phyloP scores from a whole-genome alignment of 1,284 basidiomycete species.

The Leccinum brunneo-olivaceum region DNA sequence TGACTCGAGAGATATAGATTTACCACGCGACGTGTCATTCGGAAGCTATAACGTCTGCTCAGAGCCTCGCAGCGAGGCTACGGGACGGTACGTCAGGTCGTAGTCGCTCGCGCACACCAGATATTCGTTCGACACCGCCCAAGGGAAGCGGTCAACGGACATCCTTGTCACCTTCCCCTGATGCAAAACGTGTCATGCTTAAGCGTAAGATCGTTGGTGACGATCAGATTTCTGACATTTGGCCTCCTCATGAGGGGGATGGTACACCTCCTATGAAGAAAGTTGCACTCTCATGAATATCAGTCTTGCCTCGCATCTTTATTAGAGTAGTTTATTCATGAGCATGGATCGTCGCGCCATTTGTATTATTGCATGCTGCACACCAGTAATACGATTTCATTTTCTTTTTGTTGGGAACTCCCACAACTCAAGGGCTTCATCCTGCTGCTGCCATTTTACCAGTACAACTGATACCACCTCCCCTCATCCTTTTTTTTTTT shows the following conservation, averaged over 20 bases:
- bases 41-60: constrained; percentile 61
- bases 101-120: constrained; percentile 71
- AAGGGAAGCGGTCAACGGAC: constrained; percentile 26
- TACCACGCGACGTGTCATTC: constrained; percentile 91
- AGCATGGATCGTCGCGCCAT: constrained; percentile 18
- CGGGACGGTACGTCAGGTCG: constrained; percentile 49
- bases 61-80: constrained; percentile 57
- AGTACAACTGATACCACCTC: too few species aligned
- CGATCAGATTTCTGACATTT: constrained; percentile 31
- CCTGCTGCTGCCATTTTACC: too few species aligned
- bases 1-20: constrained; percentile 44
- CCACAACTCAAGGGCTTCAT: too few species aligned
- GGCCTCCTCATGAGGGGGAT: constrained; percentile 28
- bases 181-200: constrained; percentile 44
- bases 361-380: constrained; percentile 23
- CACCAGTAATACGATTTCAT: constrained; percentile 17
- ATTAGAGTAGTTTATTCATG: constrained; percentile 33
- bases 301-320: constrained; percentile 20
- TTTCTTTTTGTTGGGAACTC: too few species aligned
- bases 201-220: constrained; percentile 67
- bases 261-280: constrained; percentile 56
- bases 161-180: constrained; percentile 43
- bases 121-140: constrained; percentile 46
- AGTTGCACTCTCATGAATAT: constrained; percentile 36
- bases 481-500: too few species aligned